A percentile compares a stretch with the other conserved stretches of the same genome.
phyloP scores from a whole-genome alignment of 2,329 filamentous ascomycete species.

The Calonectria naviculata region DNA sequence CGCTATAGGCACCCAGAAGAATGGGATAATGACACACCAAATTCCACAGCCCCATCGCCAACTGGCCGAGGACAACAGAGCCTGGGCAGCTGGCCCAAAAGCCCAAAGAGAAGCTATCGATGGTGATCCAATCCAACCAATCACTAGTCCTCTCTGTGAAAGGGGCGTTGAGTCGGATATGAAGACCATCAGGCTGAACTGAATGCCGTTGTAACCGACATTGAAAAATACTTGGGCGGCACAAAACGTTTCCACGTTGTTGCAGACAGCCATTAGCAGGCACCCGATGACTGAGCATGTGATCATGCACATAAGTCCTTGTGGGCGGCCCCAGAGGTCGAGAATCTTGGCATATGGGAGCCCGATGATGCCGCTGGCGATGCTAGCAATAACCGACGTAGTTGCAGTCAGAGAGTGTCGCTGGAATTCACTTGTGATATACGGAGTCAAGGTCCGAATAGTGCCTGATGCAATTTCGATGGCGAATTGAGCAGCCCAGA shows the following conservation, averaged over 20 bases:
- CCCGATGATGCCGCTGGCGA: background rate
- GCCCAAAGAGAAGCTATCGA: constrained; percentile 41
- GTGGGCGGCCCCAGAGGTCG: background rate
- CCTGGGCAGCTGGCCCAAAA: constrained; percentile 39
- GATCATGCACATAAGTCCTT: background rate
- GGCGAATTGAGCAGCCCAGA: too few species aligned
- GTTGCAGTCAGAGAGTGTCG: background rate
- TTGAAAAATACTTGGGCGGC: constrained; percentile 61
- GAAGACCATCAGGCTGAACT: constrained; percentile 69
- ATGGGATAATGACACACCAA: background rate
- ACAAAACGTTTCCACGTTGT: constrained; percentile 53
- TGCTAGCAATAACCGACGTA: background rate
- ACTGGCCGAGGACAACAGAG: constrained; percentile 11
- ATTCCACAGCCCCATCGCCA: background rate
- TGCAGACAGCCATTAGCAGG: constrained; percentile 65
- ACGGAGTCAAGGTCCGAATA: background rate
- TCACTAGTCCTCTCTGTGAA: background rate
- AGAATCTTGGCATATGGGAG: background rate
- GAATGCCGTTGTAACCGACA: constrained; percentile 64
- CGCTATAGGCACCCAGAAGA: background rate
- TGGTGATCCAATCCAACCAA: constrained; percentile 40
- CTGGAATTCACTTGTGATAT: background rate
- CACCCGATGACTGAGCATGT: constrained; percentile 46
- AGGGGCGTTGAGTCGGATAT: constrained; percentile 65
- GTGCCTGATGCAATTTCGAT: too few species aligned